Base-by-base conservation (phyloP, 345 rosid genomes). In the Eucalyptus sp. region DNA sequence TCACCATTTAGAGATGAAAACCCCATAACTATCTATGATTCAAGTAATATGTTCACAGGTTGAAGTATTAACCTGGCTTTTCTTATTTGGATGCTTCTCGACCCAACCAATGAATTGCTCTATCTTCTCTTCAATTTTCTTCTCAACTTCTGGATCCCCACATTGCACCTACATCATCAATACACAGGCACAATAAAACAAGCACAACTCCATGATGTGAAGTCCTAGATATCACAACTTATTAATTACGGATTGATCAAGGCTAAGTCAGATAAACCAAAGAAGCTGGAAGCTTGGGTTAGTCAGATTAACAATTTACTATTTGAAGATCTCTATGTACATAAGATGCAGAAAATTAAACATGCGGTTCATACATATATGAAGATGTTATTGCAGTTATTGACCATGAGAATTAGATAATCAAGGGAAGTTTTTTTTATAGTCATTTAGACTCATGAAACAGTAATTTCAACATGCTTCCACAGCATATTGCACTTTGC, bases 11-110 rank as follows among this genome's bases (percentile, higher is more conserved):
- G 86, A 58, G 81, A 49, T 25, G 44, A 50, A 37, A 84, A 22
- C 87, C 20, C 48, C 81, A 79, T 27, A 50, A 24, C 27, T 15
- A 10, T 10, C 25, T 76, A 76, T 10, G 83, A 37, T 18, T 76
- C 46, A 76, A 37, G 46, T 76, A 37, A 37, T 11, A 37, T 76
- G 5, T 20, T 37, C 58, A 50, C 25, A 48, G 43, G 37, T 51
- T 33, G 87, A 89, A 85, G 46, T 49, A 90, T 80, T 58, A 15
- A 96, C 99, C 98, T 97, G 99, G 90, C 96, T 96, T 93, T 97
- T 98, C 95, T 97, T 97, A 94, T 97, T 98, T 1, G 98, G 98
- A 51, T 96, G 99, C 91, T 96, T 98, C 92, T 96, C 99, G 14
- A 95, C 98, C 99, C 98, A 96, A 92, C 91, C 94, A 49, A 98